A percentile compares a stretch with the other conserved stretches of the same genome.
These are phyloP conservation scores for Globisporangium paddicum DNA, from an alignment of 352 stramenopile genomes.

Conservation along the genomic window DNA sequence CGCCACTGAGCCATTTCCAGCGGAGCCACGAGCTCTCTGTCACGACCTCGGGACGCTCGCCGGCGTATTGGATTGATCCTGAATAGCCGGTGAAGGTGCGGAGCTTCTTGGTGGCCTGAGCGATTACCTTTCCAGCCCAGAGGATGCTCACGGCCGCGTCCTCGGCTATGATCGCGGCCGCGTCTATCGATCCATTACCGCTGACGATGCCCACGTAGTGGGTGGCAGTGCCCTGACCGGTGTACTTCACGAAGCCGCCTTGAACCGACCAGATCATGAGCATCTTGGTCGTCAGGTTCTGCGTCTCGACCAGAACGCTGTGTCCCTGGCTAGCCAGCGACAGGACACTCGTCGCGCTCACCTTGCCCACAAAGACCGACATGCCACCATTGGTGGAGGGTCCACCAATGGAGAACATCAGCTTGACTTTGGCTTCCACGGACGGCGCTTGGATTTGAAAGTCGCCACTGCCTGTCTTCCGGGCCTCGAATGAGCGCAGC, in stretches of 20 bases:
- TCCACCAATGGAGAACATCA: background rate
- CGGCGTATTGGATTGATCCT: background rate
- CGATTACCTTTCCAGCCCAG: background rate
- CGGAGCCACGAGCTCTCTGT: background rate
- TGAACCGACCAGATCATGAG: conserved; percentile 6
- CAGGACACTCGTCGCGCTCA: background rate
- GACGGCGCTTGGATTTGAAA: background rate
- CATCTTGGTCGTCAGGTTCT: conserved; percentile 3
- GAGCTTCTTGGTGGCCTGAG: conserved; percentile 2
- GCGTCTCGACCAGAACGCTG: background rate
- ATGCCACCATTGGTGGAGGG: background rate
- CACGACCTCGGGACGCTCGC: background rate
- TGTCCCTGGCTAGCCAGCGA: background rate
- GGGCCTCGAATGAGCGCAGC: background rate
- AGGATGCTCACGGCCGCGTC: background rate
- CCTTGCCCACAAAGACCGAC: background rate
- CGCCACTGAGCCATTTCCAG: background rate
- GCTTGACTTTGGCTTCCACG: background rate
- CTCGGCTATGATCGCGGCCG: background rate
- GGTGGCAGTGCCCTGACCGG: background rate
- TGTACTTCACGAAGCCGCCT: background rate
- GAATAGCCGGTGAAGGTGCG: background rate
- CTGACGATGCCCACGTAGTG: background rate
- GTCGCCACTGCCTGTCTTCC: background rate
- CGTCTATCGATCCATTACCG: background rate